These are phyloP conservation scores for Rossbeevera mucosa DNA, from an alignment of 768 basidiomycete genomes.

Conservation along the genomic window DNA sequence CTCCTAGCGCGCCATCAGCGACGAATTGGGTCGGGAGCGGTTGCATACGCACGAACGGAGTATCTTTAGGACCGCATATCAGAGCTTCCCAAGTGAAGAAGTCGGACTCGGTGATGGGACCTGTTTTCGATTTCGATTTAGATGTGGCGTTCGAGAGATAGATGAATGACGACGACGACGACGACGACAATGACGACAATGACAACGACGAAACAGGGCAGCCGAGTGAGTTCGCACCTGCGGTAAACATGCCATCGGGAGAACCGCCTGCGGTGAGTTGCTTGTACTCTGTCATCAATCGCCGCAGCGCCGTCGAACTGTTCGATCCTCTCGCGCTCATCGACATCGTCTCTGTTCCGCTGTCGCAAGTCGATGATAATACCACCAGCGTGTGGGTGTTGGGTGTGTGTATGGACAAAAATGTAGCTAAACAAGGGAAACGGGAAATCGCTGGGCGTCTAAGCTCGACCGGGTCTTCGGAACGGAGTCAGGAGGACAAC, in stretches of 20 bases:
- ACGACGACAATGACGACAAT: too few species aligned
- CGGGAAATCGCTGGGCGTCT: not conserved
- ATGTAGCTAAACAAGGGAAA: not conserved
- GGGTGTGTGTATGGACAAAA: not conserved
- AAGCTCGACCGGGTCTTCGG: not conserved
- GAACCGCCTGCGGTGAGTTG: constrained; percentile 76
- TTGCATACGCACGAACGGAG: constrained; percentile 70
- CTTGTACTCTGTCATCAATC: constrained; percentile 92
- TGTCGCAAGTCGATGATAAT: not conserved
- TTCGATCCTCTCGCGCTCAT: constrained; percentile 55
- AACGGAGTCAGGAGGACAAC: not conserved
- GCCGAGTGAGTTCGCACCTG: constrained; percentile 44
- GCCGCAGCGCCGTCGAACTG: constrained; percentile 69
- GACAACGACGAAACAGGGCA: not conserved
- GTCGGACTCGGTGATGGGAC: constrained; percentile 86
- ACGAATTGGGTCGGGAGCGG: not conserved
- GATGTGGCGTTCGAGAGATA: not conserved
- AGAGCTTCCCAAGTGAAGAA: constrained; percentile 97
- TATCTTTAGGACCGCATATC: constrained; percentile 90
- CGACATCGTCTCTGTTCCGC: not conserved
- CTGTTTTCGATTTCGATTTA: constrained; percentile 34
- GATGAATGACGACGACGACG: not conserved
- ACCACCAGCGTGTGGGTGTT: too few species aligned
- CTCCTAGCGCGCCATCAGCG: constrained; percentile 48
- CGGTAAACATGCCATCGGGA: constrained; percentile 95